Percentiles rank a stretch among this genome's conserved stretches.
These are phyloP conservation scores for Dichotomocladium elegans DNA, from an alignment of 371 early-diverging fungal species.

Conservation along the genomic window DNA sequence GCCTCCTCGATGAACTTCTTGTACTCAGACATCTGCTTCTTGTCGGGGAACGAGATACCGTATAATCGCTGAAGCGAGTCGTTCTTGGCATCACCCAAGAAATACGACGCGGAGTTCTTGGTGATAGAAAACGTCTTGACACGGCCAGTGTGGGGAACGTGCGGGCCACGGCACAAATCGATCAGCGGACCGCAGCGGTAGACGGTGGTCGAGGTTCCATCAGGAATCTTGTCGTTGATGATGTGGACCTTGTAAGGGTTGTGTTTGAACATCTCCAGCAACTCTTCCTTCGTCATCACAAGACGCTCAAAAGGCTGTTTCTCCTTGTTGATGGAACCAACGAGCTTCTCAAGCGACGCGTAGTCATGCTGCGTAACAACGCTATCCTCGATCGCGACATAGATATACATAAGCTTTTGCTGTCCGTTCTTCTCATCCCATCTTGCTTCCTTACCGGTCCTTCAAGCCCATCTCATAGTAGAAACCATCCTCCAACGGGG, in stretches of 20 bases:
- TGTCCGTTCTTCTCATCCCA: background rate
- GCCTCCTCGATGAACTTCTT: slow-evolving; percentile 95
- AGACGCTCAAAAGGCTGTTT: slow-evolving; percentile 96
- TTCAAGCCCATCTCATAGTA: slow-evolving; percentile 97
- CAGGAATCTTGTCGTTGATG: slow-evolving; percentile 92
- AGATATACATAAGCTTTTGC: background rate
- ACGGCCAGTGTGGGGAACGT: slow-evolving; percentile 93
- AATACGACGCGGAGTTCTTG: slow-evolving; percentile 98
- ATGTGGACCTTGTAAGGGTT: slow-evolving; percentile 95
- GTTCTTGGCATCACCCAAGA: slow-evolving; percentile 96
- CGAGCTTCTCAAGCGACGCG: slow-evolving; percentile 16
- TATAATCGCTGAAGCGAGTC: slow-evolving; percentile 98
- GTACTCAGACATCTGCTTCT: slow-evolving; percentile 93
- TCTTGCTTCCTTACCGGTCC: slow-evolving; percentile 47
- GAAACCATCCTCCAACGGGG: slow-evolving; percentile 98
- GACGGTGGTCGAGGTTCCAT: slow-evolving; percentile 93
- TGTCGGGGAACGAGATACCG: slow-evolving; percentile 98
- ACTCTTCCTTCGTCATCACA: slow-evolving; percentile 84
- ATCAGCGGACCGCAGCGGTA: slow-evolving; percentile 98
- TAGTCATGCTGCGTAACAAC: slow-evolving; percentile 63
- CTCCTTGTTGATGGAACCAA: slow-evolving; percentile 77
- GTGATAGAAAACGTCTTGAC: slow-evolving; percentile 94
- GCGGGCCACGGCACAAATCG: slow-evolving; percentile 99
- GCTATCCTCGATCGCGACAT: too few species aligned
- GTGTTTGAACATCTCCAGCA: slow-evolving; percentile 97